Conservation (phyloP, 352 stramenopile species). For the Plasmopara halstedii region DNA sequence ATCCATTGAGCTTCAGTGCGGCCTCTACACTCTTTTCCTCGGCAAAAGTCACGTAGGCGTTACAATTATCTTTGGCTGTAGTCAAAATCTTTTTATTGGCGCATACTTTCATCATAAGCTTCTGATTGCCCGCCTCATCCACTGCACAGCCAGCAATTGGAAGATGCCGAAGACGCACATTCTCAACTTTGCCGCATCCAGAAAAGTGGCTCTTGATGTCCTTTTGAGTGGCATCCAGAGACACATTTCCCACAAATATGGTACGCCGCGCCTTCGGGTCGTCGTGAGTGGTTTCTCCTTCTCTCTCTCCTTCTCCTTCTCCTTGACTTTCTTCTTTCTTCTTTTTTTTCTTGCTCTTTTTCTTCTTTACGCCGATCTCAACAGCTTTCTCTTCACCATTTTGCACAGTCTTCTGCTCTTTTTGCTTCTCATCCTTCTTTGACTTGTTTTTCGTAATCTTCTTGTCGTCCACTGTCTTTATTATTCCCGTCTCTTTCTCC, state of each 20-base stretch:
- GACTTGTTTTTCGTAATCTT: conserved; percentile 4
- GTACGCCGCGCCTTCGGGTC: conserved; percentile 71
- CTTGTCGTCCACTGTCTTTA: conserved; percentile 1
- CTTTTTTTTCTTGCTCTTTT: conserved; percentile 18
- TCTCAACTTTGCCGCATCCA: conserved; percentile 79
- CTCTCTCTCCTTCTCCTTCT: conserved; percentile 7
- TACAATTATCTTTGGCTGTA: conserved; percentile 80
- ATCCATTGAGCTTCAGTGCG: conserved; percentile 65
- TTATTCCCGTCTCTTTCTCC: conserved; percentile 11
- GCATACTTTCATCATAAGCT: conserved; percentile 88
- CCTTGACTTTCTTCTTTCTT: conserved; percentile 17
- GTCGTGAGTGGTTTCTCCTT: conserved; percentile 22
- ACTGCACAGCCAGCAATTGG: conserved; percentile 81
- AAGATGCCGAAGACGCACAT: conserved; percentile 77
- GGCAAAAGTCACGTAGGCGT: conserved; percentile 88
- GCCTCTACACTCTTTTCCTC: conserved; percentile 43
- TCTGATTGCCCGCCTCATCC: conserved; percentile 84
- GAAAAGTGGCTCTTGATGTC: conserved; percentile 80
- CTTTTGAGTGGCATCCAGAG: conserved; percentile 72
- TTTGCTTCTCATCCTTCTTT: conserved; percentile 4
- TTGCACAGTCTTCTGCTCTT: conserved; percentile 6
- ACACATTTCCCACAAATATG: conserved; percentile 91
- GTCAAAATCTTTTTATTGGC: conserved; percentile 83
- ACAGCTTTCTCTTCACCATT: conserved; percentile 9
- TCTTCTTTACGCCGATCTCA: conserved; percentile 13